A percentile compares a stretch with the other conserved stretches of the same genome.
Evolutionary conservation across 2,329 filamentous ascomycete species (phyloP).

Genomic region (Incumbomyces delicatus): DNA sequence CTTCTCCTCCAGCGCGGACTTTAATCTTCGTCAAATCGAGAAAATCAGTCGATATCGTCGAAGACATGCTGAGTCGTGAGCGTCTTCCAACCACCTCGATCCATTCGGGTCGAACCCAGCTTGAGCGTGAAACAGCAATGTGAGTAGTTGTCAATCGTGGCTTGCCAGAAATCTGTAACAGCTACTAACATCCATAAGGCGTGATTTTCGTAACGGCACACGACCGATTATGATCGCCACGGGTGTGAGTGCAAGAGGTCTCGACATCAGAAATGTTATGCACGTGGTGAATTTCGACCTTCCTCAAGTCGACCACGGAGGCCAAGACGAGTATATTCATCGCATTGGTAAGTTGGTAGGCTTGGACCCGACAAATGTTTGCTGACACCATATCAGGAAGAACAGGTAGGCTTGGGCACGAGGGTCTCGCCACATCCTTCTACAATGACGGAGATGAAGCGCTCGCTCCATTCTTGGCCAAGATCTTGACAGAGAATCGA

Average conservation of each 20-base stretch:
- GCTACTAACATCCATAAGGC: slow-evolving; percentile 32
- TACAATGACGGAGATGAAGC: slow-evolving; percentile 69
- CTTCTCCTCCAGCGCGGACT: slow-evolving; percentile 63
- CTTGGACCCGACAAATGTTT: not conserved
- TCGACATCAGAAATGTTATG: slow-evolving; percentile 67
- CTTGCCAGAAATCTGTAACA: not conserved
- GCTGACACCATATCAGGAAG: slow-evolving; percentile 45
- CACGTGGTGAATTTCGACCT: slow-evolving; percentile 93
- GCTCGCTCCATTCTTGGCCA: slow-evolving; percentile 64
- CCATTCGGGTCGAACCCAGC: slow-evolving; percentile 76
- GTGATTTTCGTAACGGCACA: slow-evolving; percentile 66
- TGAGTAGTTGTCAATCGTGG: slow-evolving; percentile 30
- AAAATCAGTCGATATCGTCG: slow-evolving; percentile 66
- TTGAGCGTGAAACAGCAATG: slow-evolving; percentile 85
- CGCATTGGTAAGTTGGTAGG: slow-evolving; percentile 63
- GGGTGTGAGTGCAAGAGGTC: slow-evolving; percentile 74
- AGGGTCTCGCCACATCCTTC: slow-evolving; percentile 78
- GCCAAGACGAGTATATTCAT: slow-evolving; percentile 87
- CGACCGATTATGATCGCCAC: slow-evolving; percentile 78
- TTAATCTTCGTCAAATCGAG: slow-evolving; percentile 87
- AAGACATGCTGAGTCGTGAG: slow-evolving; percentile 77
- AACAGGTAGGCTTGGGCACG: slow-evolving; percentile 85
- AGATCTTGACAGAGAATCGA: slow-evolving; percentile 68
- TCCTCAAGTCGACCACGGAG: slow-evolving; percentile 63
- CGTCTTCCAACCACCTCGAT: slow-evolving; percentile 77